Conservation (phyloP, 1,284 basidiomycete genomes). For the Acaromyces ingoldii region DNA sequence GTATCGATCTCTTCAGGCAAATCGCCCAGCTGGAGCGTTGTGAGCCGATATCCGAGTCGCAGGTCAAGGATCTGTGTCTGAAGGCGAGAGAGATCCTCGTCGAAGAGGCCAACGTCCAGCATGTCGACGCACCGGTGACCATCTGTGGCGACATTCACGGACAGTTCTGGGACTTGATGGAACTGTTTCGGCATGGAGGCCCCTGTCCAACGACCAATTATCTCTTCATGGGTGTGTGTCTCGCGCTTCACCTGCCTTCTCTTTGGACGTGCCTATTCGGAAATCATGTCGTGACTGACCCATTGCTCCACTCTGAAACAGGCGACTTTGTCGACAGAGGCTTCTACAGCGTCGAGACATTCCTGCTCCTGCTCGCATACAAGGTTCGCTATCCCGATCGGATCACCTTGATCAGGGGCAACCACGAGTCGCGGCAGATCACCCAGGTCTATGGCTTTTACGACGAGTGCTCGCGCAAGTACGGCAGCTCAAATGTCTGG, state of each 20-base stretch:
- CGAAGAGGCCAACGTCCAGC: slow-evolving; percentile 95
- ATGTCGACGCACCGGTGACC: slow-evolving; percentile 92
- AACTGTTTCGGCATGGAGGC: slow-evolving; percentile 91
- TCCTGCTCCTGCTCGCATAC: slow-evolving; percentile 84
- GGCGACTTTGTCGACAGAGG: slow-evolving; percentile 61
- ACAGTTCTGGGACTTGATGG: slow-evolving; percentile 95
- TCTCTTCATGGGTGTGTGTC: slow-evolving; percentile 85
- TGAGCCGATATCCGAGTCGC: slow-evolving; percentile 40
- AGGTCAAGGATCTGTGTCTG: slow-evolving; percentile 64
- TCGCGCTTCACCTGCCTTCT: too few relatives aligned
- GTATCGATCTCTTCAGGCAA: slow-evolving; percentile 11
- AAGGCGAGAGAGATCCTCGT: slow-evolving; percentile 90
- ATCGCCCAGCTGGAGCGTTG: slow-evolving; percentile 45
- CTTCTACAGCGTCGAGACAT: slow-evolving; percentile 95
- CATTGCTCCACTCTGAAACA: not conserved
- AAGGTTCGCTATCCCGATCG: slow-evolving; percentile 97
- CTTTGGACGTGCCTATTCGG: too few relatives aligned
- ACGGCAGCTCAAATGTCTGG: slow-evolving; percentile 93
- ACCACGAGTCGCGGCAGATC: slow-evolving; percentile 98
- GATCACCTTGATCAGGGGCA: slow-evolving; percentile 93
- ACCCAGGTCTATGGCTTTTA: slow-evolving; percentile 96
- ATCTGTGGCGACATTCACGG: slow-evolving; percentile 99
- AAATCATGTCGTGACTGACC: too few relatives aligned
- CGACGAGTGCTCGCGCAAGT: slow-evolving; percentile 96
- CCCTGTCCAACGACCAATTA: slow-evolving; percentile 94